A percentile compares a stretch with the other conserved stretches of the same genome.
Evolutionary conservation across 1,139 yeast species (phyloP).

Genomic region (Taphrina flavorubra): DNA sequence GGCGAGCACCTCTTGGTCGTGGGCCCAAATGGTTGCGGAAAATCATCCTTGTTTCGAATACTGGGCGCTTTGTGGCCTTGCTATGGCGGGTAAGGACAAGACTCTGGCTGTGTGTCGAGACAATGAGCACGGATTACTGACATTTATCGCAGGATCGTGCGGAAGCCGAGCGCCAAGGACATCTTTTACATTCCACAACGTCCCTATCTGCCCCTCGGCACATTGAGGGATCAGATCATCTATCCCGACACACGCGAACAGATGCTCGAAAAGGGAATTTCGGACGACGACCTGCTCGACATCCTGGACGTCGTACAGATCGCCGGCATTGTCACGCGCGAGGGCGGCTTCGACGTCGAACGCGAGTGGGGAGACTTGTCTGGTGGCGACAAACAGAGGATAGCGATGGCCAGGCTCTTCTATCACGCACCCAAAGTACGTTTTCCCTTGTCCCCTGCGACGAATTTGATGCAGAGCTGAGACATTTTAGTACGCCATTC

Average conservation of each 20-base stretch:
- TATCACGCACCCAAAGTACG: conserved; percentile 21
- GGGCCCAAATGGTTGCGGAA: conserved; percentile 96
- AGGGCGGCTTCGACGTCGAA: conserved; percentile 66
- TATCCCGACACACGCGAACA: conserved; percentile 77
- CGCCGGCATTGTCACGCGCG: conserved; percentile 53
- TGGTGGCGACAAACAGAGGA: conserved; percentile 87
- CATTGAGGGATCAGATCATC: conserved; percentile 76
- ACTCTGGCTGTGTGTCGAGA: background rate
- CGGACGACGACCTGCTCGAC: conserved; percentile 67
- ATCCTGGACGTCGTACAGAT: conserved; percentile 60
- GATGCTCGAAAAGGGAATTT: conserved; percentile 56
- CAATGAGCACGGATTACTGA: background rate
- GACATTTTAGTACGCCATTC: conserved; percentile 89
- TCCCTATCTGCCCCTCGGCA: conserved; percentile 78
- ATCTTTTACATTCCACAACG: conserved; percentile 92
- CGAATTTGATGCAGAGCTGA: conserved; percentile 58
- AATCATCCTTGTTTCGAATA: conserved; percentile 86
- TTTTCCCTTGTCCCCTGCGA: background rate
- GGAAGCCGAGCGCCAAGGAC: conserved; percentile 69
- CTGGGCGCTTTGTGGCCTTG: conserved; percentile 96
- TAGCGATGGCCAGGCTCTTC: conserved; percentile 19
- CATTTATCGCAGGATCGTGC: conserved; percentile 58
- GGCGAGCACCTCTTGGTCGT: conserved; percentile 89
- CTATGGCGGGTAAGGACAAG: conserved; percentile 44
- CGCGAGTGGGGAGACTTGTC: conserved; percentile 90